Base-by-base conservation (phyloP, 2,329 filamentous ascomycete genomes). In the Penicillium rolfsii region DNA sequence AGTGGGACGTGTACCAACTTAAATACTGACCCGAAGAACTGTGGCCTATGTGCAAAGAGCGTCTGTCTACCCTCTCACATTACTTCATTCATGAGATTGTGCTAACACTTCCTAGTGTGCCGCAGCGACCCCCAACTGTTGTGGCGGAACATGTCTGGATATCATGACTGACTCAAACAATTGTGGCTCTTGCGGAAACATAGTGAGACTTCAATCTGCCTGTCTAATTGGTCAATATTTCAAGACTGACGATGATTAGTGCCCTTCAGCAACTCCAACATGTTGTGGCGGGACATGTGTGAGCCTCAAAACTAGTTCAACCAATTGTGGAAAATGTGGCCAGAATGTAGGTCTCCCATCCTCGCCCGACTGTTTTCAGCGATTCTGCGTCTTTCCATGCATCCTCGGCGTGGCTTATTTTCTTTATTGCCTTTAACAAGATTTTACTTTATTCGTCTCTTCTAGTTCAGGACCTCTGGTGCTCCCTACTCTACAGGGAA, bases 211-310 rank as follows among this genome's bases (percentile, higher is more conserved):
- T 12, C 24, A 41, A 41, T 16, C 11, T 16, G 5, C 43, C 43
- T 26, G 2, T 16, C 24, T 5, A 4, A 5, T 16, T 46, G 22
- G 26, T 14, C 11, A 16, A n/a, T 1, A 14, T 1, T 45, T 45
- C 6, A 28, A 12, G 3, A 16, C 45, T 48, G 26, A 48, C 4
- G 8, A 9, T 30, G 16, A n/a, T 28, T 48, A 48, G 45, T 48
- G 45, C 45, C 26, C 12, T 8, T 30, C 6, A 1, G 3, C 24
- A 12, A 16, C 41, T 2, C 62, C 64, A 24, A 55, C 58, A 46
- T 67, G 64, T 22, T 67, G 65, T 36, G 24, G 28, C 48, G 62
- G 62, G 9, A 40, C 19, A 14, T 66, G 65, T 28, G 43, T 57
- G 11, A 64, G 64, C 58, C 28, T 67, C 5, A 58, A 48, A 19